A percentile compares a stretch with the other conserved stretches of the same genome.
phyloP scores from a whole-genome alignment of 495 filamentous ascomycete species.

The Massariosphaeria phaeospora region DNA sequence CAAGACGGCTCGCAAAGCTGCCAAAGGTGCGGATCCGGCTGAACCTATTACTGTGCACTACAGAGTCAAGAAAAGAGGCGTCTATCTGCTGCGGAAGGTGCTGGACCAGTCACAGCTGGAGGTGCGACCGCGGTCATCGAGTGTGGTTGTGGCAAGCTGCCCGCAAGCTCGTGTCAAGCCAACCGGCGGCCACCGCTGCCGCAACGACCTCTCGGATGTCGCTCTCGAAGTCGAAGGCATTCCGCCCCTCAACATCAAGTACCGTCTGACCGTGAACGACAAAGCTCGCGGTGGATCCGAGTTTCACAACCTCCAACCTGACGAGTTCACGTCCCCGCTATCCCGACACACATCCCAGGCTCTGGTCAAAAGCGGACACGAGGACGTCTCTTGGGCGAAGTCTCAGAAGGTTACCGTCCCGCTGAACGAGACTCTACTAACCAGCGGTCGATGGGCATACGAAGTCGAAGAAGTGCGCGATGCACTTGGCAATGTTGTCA shows the following conservation, averaged over 20 bases:
- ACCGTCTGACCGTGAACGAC: conserved; percentile 75
- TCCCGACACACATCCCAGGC: conserved; percentile 49
- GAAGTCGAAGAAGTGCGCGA: conserved; percentile 87
- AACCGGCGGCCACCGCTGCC: conserved; percentile 62
- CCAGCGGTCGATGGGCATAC: conserved; percentile 78
- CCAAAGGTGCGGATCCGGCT: conserved; percentile 48
- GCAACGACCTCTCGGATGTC: conserved; percentile 80
- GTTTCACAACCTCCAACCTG: conserved; percentile 86
- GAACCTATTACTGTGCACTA: conserved; percentile 56
- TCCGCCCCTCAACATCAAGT: conserved; percentile 86
- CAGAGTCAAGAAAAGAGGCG: conserved; percentile 71
- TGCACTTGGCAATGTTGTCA: conserved; percentile 79
- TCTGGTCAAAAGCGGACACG: conserved; percentile 52
- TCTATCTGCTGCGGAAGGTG: conserved; percentile 77
- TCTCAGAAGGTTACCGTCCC: conserved; percentile 68
- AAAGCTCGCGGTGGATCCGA: conserved; percentile 65
- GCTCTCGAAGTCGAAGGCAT: conserved; percentile 78
- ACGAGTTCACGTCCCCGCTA: conserved; percentile 75
- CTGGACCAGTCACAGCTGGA: conserved; percentile 91
- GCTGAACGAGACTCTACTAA: conserved; percentile 79
- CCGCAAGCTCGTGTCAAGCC: conserved; percentile 69
- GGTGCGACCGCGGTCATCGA: conserved; percentile 67
- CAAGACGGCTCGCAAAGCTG: conserved; percentile 53
- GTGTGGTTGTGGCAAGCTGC: conserved; percentile 76
- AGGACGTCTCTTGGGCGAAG: conserved; percentile 75